A percentile compares a stretch with the other conserved stretches of the same genome.
phyloP scores from a whole-genome alignment of 148 eudicot genomes.

The Silene uniflora region DNA sequence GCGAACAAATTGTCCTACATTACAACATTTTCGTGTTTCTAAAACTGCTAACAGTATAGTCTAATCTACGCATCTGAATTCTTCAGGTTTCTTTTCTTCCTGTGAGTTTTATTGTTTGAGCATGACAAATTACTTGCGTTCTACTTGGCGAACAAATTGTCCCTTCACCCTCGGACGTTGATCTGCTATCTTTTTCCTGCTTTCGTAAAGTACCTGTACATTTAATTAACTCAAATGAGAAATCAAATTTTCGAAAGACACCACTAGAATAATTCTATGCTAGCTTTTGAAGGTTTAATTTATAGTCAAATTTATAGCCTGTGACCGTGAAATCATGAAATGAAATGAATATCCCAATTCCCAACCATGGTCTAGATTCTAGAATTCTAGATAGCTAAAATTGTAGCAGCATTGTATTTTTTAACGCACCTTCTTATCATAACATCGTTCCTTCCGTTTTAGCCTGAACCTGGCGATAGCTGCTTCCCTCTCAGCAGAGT shows the following conservation, averaged over 20 bases:
- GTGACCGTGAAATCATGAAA: background rate
- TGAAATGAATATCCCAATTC: background rate
- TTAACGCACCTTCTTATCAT: constrained; percentile 44
- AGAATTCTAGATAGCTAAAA: too few relatives aligned
- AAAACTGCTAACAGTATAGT: constrained; percentile 7
- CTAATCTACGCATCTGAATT: background rate
- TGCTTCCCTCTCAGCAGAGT: constrained; percentile 43
- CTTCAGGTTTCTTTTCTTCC: background rate
- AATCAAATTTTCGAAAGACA: background rate
- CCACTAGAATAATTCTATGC: background rate
- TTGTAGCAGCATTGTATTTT: too few relatives aligned
- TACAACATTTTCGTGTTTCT: constrained; percentile 8
- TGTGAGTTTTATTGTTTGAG: too few relatives aligned
- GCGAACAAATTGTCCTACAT: too few relatives aligned
- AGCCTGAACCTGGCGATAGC: constrained; percentile 43
- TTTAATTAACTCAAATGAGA: background rate
- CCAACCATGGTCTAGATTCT: too few relatives aligned
- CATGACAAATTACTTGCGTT: too few relatives aligned
- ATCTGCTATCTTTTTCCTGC: constrained; percentile 58
- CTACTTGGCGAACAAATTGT: constrained; percentile 51
- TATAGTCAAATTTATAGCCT: too few relatives aligned
- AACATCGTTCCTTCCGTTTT: constrained; percentile 48
- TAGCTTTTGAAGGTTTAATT: too few relatives aligned
- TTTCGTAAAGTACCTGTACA: constrained; percentile 53
- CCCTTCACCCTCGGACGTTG: constrained; percentile 61